These are phyloP conservation scores for Aspergillus mulundensis DNA, from an alignment of 495 filamentous ascomycete genomes.

Conservation along the genomic window DNA sequence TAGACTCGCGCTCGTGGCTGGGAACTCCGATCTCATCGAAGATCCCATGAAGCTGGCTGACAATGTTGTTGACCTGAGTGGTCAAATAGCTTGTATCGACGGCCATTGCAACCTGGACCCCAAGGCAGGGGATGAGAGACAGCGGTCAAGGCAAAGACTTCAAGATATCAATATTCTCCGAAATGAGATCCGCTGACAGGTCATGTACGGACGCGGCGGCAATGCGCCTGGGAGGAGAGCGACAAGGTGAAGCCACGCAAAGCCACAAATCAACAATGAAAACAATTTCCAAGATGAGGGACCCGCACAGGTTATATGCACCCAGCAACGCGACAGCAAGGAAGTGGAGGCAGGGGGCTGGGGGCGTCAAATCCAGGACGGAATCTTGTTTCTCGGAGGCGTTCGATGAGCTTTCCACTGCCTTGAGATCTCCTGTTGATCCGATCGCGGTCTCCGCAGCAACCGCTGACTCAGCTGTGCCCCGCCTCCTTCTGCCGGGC, in stretches of 20 bases:
- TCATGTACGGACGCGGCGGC: constrained; percentile 18
- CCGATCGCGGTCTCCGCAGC: constrained; percentile 27
- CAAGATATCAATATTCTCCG: constrained; percentile 25
- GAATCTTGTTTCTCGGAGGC: constrained; percentile 3
- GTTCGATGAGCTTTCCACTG: neutral
- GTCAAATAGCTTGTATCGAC: constrained; percentile 91
- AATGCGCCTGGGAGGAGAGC: constrained; percentile 20
- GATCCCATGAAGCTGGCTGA: constrained; percentile 82
- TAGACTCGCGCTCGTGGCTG: constrained; percentile 78
- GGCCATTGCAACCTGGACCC: constrained; percentile 49
- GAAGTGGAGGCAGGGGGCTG: constrained; percentile 16
- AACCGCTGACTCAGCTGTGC: constrained; percentile 33
- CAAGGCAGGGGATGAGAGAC: constrained; percentile 21
- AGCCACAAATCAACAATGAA: constrained; percentile 20
- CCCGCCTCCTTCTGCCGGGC: constrained; percentile 29
- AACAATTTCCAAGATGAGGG: constrained; percentile 10
- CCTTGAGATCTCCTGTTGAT: constrained; percentile 21
- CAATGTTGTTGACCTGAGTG: constrained; percentile 89
- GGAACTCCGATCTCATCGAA: constrained; percentile 96
- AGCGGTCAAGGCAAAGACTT: constrained; percentile 23
- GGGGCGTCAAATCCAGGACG: constrained; percentile 1
- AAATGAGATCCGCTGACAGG: constrained; percentile 15
- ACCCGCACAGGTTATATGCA: constrained; percentile 24
- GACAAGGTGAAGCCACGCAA: constrained; percentile 17
- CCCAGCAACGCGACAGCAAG: constrained; percentile 7